Evolutionary conservation across 202 grass and related monocot genomes (phyloP).

Genomic region (Hordeum pubiflorum): DNA sequence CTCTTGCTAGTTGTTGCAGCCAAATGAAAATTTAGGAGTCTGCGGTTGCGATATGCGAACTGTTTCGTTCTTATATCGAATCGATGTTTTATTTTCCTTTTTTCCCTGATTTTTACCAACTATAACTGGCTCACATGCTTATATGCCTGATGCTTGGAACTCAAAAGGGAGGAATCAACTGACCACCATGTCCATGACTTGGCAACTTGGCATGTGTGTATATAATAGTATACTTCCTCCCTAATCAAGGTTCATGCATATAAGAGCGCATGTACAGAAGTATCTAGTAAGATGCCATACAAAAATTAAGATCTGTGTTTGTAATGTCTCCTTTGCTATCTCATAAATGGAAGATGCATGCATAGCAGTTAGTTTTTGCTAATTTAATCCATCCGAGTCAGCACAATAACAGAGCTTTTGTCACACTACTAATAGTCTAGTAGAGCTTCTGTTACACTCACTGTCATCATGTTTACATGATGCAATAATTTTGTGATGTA

Average conservation of each 20-base stretch:
- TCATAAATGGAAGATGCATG: not conserved
- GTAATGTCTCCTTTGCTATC: not conserved
- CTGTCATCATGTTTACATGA: not conserved
- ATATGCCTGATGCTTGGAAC: slow-evolving; percentile 6
- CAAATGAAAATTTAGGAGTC: not conserved
- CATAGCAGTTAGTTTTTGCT: not conserved
- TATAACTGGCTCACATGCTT: slow-evolving; percentile 8
- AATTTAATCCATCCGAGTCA: not conserved
- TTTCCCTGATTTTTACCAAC: not conserved
- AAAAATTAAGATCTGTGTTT: not conserved
- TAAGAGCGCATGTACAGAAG: not conserved
- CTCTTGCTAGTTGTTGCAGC: not conserved
- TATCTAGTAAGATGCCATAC: not conserved
- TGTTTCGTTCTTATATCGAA: not conserved
- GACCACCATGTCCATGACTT: slow-evolving; percentile 13
- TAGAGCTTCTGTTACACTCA: not conserved
- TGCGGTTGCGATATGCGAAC: not conserved
- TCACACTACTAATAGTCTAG: not conserved
- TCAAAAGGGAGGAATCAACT: slow-evolving; percentile 4
- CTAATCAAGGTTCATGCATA: slow-evolving; percentile 17
- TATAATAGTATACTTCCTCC: not conserved
- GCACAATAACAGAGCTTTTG: not conserved
- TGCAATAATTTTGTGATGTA: not conserved
- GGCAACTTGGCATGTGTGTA: slow-evolving; percentile 12
- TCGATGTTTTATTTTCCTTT: not conserved